A percentile compares a stretch with the other conserved stretches of the same genome.
Evolutionary conservation across 2,329 filamentous ascomycete genomes (phyloP).

Genomic region (Xylaria sp.): DNA sequence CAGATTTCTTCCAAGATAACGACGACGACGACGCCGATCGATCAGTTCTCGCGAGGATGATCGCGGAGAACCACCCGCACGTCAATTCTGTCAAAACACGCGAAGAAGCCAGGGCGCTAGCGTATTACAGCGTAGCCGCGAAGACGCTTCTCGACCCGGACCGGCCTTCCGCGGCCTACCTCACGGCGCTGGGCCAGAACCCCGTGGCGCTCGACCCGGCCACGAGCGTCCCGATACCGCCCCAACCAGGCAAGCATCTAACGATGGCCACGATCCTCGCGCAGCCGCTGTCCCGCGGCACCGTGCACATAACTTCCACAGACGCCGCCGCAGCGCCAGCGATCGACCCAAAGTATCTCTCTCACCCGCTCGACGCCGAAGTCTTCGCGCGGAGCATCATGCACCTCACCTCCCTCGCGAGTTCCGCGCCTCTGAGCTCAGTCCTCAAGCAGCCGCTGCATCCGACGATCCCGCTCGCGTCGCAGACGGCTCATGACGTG

Average conservation of each 20-base stretch:
- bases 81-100: too few species aligned
- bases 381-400: conserved; percentile 21
- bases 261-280: conserved; percentile 20
- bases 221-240: conserved; percentile 10
- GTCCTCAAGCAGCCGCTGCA: conserved; percentile 47
- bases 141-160: conserved; percentile 21
- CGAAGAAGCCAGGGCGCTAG: background rate
- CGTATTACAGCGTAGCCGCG: conserved; percentile 23
- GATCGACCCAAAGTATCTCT: conserved; percentile 26
- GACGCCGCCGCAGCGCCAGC: background rate
- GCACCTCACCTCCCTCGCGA: conserved; percentile 40
- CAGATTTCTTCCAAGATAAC: background rate
- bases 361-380: conserved; percentile 22
- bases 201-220: conserved; percentile 5
- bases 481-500: conserved; percentile 28
- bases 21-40: too few species aligned
- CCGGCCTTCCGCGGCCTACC: conserved; percentile 18
- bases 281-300: conserved; percentile 28
- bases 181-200: conserved; percentile 21
- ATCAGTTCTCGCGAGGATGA: conserved; percentile 11
- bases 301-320: conserved; percentile 20
- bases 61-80: conserved; percentile 9
- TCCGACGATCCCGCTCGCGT: conserved; percentile 35
- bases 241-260: conserved; percentile 17
- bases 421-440: conserved; percentile 45